phyloP scores from a whole-genome alignment of 495 filamentous ascomycete genomes.

The Penicillium robsamsonii region DNA sequence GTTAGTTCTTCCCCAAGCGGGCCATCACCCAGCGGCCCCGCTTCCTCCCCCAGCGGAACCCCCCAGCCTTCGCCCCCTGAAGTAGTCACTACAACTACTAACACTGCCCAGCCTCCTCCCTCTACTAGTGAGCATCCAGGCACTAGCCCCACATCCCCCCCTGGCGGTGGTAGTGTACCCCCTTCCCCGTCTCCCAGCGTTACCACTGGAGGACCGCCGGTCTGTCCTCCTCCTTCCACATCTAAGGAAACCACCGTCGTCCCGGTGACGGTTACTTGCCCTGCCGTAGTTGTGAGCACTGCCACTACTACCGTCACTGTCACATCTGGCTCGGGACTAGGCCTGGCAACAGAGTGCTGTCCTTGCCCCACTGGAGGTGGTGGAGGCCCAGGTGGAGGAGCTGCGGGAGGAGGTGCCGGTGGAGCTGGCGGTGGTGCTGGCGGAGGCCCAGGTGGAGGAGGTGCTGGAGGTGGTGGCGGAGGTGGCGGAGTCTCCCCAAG shows the following conservation, averaged over 20 bases:
- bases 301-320: constrained; percentile 1
- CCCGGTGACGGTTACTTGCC: constrained; percentile 6
- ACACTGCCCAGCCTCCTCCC: not conserved
- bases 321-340: not conserved
- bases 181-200: not conserved
- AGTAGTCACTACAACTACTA: not conserved
- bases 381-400: not conserved
- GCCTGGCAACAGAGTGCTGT: not conserved
- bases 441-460: not conserved
- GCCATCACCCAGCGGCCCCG: not conserved
- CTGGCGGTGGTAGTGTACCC: constrained; percentile 2
- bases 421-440: not conserved
- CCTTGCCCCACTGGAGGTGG: not conserved
- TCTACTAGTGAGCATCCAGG: not conserved
- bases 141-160: not conserved
- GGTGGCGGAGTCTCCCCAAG: not conserved
- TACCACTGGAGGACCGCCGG: not conserved
- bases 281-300: not conserved
- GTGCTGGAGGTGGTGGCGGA: not conserved
- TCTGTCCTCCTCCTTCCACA: not conserved
- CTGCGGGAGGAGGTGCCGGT: not conserved
- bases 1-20: not conserved
- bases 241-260: not conserved
- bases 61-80: not conserved
- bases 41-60: not conserved